phyloP scores from a whole-genome alignment of 1,284 basidiomycete species.

The Golubevia sp. region DNA sequence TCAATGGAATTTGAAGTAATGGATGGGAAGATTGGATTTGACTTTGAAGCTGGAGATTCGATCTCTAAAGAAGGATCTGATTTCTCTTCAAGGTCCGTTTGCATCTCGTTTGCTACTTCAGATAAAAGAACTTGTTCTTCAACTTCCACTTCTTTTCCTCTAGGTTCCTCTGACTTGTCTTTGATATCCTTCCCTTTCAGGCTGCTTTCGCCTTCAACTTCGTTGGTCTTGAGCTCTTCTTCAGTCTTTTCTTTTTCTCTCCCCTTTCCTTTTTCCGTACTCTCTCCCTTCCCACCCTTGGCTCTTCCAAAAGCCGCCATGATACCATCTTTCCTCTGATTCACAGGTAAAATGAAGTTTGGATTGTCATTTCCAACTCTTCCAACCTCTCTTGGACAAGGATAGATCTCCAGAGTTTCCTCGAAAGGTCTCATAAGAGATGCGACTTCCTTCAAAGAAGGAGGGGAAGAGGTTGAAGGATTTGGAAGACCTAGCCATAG shows the following conservation, averaged over 20 bases:
- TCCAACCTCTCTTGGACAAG: conserved; percentile 52
- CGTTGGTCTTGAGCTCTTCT: neutral
- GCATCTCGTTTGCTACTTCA: neutral
- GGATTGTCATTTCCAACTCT: conserved; percentile 42
- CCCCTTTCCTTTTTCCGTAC: neutral
- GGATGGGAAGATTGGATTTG: conserved; percentile 4
- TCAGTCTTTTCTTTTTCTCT: neutral
- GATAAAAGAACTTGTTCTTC: neutral
- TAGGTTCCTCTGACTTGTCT: neutral
- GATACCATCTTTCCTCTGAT: conserved; percentile 42
- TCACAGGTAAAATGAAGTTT: conserved; percentile 43
- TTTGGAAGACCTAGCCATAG: conserved; percentile 42
- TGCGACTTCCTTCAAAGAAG: conserved; percentile 19
- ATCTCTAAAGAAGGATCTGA: conserved; percentile 2
- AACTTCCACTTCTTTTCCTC: neutral
- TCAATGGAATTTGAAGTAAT: neutral
- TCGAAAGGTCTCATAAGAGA: conserved; percentile 32
- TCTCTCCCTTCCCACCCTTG: conserved; percentile 1
- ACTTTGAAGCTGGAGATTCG: conserved; percentile 14
- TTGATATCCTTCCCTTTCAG: conserved; percentile 6
- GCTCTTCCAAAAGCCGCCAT: conserved; percentile 34
- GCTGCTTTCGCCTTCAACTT: neutral
- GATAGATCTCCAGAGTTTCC: conserved; percentile 39
- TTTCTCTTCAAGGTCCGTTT: conserved; percentile 3
- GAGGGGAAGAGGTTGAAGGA: neutral